phyloP scores from a whole-genome alignment of 495 filamentous ascomycete genomes.

The Penicillium steckii region DNA sequence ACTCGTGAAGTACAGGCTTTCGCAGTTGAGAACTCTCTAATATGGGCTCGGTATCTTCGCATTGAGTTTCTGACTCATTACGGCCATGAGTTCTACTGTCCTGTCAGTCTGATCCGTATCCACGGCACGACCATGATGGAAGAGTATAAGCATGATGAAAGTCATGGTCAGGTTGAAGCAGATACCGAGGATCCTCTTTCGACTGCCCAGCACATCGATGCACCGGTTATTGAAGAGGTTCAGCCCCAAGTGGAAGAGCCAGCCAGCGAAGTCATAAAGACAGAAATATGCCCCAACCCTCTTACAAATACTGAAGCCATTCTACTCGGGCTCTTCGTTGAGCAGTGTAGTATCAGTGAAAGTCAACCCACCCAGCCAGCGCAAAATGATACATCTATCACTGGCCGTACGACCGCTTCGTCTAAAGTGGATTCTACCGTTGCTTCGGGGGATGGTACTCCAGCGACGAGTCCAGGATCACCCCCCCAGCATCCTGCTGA shows the following conservation, averaged over 20 bases:
- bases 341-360: slow-evolving; percentile 22
- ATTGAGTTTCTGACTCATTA: slow-evolving; percentile 93
- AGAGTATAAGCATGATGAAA: slow-evolving; percentile 76
- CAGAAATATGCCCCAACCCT: slow-evolving; percentile 16
- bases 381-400: slow-evolving; percentile 5
- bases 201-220: slow-evolving; percentile 32
- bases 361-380: slow-evolving; percentile 5
- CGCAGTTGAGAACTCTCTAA: slow-evolving; percentile 84
- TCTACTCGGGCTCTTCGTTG: slow-evolving; percentile 8
- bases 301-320: slow-evolving; percentile 14
- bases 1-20: slow-evolving; percentile 93
- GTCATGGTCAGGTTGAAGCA: slow-evolving; percentile 57
- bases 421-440: slow-evolving; percentile 9
- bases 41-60: slow-evolving; percentile 90
- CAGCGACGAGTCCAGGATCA: slow-evolving; percentile 9
- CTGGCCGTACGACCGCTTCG: slow-evolving; percentile 7
- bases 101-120: slow-evolving; percentile 82
- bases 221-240: slow-evolving; percentile 2
- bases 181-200: slow-evolving; percentile 39
- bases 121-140: slow-evolving; percentile 98
- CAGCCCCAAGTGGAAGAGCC: slow-evolving; percentile 3
- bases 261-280: not conserved
- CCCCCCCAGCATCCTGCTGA: slow-evolving; percentile 12
- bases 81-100: slow-evolving; percentile 95
- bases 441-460: not conserved